These are phyloP conservation scores for Phytophthora pluvialis DNA, from an alignment of 352 stramenopile species.

Conservation along the genomic window DNA sequence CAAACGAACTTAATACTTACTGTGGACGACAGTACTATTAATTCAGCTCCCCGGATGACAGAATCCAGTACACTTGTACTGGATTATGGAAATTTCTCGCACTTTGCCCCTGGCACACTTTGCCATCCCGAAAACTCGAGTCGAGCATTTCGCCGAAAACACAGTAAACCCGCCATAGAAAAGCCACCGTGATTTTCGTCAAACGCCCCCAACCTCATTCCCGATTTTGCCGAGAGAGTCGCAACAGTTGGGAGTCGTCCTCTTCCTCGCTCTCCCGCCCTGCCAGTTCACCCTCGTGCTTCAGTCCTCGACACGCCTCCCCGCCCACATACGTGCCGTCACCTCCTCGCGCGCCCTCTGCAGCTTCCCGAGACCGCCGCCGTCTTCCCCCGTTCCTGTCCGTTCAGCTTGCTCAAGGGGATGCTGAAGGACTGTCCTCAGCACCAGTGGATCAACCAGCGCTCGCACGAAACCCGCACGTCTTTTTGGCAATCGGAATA, in stretches of 20 bases:
- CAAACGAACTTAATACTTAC: no score
- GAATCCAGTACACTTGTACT: no score
- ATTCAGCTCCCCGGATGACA: no score
- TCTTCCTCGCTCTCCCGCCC: not conserved
- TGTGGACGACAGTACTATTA: no score
- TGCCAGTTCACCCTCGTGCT: not conserved
- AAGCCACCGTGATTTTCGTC: constrained; percentile 11
- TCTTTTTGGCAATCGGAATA: constrained; percentile 71
- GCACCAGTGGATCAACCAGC: constrained; percentile 91
- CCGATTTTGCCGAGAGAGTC: constrained; percentile 24
- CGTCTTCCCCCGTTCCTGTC: constrained; percentile 3
- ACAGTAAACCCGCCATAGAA: constrained; percentile 9
- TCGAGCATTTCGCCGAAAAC: not conserved
- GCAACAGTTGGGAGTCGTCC: constrained; percentile 1
- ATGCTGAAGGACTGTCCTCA: constrained; percentile 92
- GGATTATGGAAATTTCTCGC: no score
- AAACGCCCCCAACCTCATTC: constrained; percentile 20
- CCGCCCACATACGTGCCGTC: not conserved
- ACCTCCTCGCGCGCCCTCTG: not conserved
- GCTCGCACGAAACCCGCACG: constrained; percentile 87
- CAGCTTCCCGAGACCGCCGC: constrained; percentile 9
- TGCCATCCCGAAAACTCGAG: no score
- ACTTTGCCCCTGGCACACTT: no score
- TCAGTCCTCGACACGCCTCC: not conserved
- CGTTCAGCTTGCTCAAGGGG: constrained; percentile 31